Base-by-base conservation (phyloP, 495 filamentous ascomycete genomes). In the Aspergillus conjunctus region DNA sequence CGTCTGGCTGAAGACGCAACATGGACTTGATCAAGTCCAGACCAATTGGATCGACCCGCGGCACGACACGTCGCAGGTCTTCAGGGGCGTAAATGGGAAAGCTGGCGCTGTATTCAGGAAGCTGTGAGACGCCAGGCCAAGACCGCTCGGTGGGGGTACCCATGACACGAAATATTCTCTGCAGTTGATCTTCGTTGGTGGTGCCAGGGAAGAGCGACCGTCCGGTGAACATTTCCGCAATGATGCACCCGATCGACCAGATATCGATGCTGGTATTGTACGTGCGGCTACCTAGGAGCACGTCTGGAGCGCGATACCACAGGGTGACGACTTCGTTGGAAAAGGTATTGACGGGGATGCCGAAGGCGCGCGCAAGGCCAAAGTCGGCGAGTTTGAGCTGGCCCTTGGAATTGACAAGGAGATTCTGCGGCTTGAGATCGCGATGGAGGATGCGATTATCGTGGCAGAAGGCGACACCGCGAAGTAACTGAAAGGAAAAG, bases 241-340 rank as follows among this genome's bases (percentile, higher is more conserved):
- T 96, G 77, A 97, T 97, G 73, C 93, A 97, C 44, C 93, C 93
- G n/a, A 93, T 92, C 20, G 88, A 92, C 93, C 93, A 97, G 76
- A 97, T 96, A 69, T 97, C 93, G 77, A 97, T 97, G 76, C 89
- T 93, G 32, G 93, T 97, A 74, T 93, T 97, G 74, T 97, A 97
- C 30, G 91, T 96, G 56, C 93, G 79, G 59, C 86, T 90, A 43
- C 93, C 93, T 30, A 97, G 86, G 31, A 97, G 84, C 33, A 97
- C 93, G 66, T 97, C 93, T 4, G 93, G 93, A 0, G 93, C 93
- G 15, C 93, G 88, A 73, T 97, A 97, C 93, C 93, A 97, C 34
- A 97, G 83, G 1, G 93, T 97, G 15, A 97, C 93, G 26, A 97
- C 93, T 71, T 97, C 93, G 73, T 97, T 97, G 53, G 90, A 94